A percentile compares a stretch with the other conserved stretches of the same genome.
phyloP scores from a whole-genome alignment of 257 asterid genomes.

The Cynanchum wilfordii region DNA sequence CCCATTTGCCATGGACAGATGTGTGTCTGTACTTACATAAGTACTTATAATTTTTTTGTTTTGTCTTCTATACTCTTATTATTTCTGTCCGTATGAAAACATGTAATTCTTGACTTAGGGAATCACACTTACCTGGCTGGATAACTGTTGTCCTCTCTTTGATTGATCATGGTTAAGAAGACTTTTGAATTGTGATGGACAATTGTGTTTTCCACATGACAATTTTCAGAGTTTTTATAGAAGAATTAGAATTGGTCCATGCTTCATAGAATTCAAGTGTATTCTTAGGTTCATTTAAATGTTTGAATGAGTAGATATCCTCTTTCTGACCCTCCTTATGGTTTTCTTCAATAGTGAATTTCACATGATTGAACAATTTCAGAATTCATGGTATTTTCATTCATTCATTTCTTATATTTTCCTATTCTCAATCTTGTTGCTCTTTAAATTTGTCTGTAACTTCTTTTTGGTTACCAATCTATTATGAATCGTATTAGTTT shows the following conservation, averaged over 20 bases:
- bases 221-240: background rate
- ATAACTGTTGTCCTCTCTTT: background rate
- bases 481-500: background rate
- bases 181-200: background rate
- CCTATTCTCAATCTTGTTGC: background rate
- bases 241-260: background rate
- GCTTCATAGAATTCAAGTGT: background rate
- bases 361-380: background rate
- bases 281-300: background rate
- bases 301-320: background rate
- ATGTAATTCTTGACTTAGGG: background rate
- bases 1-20: too few species aligned
- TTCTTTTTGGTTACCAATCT: background rate
- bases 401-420: background rate
- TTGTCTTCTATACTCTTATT: background rate
- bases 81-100: background rate
- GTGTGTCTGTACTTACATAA: too few species aligned
- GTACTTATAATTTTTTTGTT: too few species aligned
- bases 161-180: background rate
- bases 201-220: background rate
- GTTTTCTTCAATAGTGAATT: background rate
- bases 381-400: background rate
- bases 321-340: background rate
- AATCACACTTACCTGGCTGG: background rate
- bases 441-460: background rate